Conservation (phyloP, 129 eudicot species). For the Lonicera japonica region DNA sequence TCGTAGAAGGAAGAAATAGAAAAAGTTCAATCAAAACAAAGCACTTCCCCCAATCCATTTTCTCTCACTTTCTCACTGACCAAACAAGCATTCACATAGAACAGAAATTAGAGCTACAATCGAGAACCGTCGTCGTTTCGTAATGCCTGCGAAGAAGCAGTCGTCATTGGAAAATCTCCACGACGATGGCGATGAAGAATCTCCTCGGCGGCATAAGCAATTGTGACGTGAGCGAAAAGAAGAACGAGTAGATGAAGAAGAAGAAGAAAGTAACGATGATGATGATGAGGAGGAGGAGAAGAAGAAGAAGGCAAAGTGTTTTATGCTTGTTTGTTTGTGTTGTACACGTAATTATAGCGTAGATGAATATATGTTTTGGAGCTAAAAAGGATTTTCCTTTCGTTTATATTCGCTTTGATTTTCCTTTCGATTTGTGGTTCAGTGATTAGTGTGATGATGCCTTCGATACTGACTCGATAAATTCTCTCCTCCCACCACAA, state of each 20-base stretch:
- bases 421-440: no score
- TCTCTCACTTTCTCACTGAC: neutral
- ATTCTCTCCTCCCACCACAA: no score
- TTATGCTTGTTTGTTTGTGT: neutral
- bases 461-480: no score
- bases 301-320: no score
- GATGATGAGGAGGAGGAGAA: no score
- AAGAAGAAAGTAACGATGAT: neutral
- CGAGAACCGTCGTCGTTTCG: neutral
- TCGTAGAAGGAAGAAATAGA: neutral
- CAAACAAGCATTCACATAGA: neutral
- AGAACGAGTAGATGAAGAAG: neutral
- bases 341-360: neutral
- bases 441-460: no score
- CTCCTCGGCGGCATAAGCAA: neutral
- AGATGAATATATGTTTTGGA: neutral
- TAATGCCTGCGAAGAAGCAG: slow-evolving; percentile 13
- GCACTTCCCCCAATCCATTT: neutral
- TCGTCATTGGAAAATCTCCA: neutral
- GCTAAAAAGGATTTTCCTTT: no score
- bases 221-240: neutral
- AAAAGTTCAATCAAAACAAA: neutral
- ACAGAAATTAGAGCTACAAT: neutral
- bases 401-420: no score
- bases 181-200: neutral